These are phyloP conservation scores for Angomonas ambiguus DNA, from an alignment of 208 protist genomes.

Conservation along the genomic window DNA sequence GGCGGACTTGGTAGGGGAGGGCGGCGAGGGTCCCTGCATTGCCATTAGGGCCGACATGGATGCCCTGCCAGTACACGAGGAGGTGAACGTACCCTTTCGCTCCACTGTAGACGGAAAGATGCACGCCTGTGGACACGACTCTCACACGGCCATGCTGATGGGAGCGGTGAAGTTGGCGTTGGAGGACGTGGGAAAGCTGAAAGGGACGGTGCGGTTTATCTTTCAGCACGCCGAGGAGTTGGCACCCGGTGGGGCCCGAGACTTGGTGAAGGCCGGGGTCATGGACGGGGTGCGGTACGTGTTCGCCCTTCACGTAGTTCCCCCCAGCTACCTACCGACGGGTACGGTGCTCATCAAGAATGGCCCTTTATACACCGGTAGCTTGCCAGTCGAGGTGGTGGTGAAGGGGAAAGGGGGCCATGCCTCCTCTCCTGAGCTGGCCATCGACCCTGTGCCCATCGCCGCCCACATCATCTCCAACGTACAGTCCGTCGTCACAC, in stretches of 20 bases:
- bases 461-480: conserved; percentile 27
- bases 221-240: conserved; percentile 68
- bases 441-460: conserved; percentile 47
- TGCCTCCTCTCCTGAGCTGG: conserved; percentile 47
- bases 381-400: background rate
- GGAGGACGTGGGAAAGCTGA: conserved; percentile 36
- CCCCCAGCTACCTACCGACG: background rate
- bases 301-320: conserved; percentile 47
- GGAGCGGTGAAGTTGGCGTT: conserved; percentile 49
- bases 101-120: conserved; percentile 44
- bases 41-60: conserved; percentile 57
- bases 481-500: conserved; percentile 55
- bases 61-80: conserved; percentile 52
- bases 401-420: conserved; percentile 39
- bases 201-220: conserved; percentile 64
- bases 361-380: conserved; percentile 20
- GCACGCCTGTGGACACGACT: conserved; percentile 61
- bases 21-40: conserved; percentile 30
- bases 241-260: conserved; percentile 36
- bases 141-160: conserved; percentile 53
- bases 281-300: conserved; percentile 46
- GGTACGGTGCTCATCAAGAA: conserved; percentile 10
- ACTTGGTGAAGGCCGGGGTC: conserved; percentile 39
- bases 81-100: conserved; percentile 35
- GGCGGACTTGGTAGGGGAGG: conserved; percentile 40